A percentile compares a stretch with the other conserved stretches of the same genome.
Conservation (phyloP, 1,284 basidiomycete species). For the Hymenochaete sp. region DNA sequence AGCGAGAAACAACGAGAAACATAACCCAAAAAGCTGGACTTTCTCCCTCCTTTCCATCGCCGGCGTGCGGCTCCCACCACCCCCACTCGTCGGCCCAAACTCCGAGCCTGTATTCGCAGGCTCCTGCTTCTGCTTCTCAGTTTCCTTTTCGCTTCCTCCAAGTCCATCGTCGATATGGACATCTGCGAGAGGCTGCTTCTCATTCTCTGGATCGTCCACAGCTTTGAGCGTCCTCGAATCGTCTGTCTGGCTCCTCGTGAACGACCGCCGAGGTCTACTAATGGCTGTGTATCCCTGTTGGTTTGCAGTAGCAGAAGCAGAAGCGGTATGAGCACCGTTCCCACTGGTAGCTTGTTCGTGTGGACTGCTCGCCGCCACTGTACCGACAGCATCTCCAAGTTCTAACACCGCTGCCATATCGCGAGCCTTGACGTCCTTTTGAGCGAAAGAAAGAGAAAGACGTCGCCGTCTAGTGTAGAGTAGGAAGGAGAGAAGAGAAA, state of each 20-base stretch:
- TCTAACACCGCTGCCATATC: constrained; percentile 9
- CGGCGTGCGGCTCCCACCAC: neutral
- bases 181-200: neutral
- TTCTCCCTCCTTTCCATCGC: constrained; percentile 13
- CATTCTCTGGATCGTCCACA: neutral
- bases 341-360: neutral
- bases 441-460: no score
- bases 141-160: neutral
- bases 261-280: neutral
- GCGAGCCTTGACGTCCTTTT: no score
- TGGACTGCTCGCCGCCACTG: neutral
- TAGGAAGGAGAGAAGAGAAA: no score
- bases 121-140: neutral
- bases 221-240: neutral
- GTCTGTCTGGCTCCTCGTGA: neutral
- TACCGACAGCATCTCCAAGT: neutral
- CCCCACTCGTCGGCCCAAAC: neutral
- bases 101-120: neutral
- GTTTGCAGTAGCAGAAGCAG: neutral
- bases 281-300: neutral
- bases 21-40: constrained; percentile 13
- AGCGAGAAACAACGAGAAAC: constrained; percentile 14
- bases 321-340: neutral
- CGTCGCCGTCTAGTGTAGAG: no score
- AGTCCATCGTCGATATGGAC: neutral